These are phyloP conservation scores for Gynostemma pentaphyllum DNA, from an alignment of 306 rosid genomes.

Conservation along the genomic window DNA sequence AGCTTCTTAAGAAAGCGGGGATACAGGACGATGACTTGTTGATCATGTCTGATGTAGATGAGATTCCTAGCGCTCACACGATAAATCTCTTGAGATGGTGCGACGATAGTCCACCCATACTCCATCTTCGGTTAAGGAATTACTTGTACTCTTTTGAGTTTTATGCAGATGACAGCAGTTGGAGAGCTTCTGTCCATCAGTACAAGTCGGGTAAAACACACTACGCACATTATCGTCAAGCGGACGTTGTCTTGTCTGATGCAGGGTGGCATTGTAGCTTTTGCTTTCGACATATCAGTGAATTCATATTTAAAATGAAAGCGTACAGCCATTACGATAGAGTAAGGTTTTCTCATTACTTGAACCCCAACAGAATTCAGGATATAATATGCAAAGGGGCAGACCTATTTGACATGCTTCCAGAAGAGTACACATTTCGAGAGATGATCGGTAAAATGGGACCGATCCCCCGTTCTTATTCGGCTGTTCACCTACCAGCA, in stretches of 20 bases:
- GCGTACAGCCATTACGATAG: conserved; percentile 76
- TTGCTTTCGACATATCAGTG: conserved; percentile 58
- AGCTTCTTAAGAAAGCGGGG: conserved; percentile 56
- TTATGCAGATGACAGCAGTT: conserved; percentile 46
- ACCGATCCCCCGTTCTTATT: conserved; percentile 64
- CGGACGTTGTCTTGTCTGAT: conserved; percentile 46
- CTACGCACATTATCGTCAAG: conserved; percentile 63
- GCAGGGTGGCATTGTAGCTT: conserved; percentile 91
- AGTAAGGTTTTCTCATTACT: conserved; percentile 60
- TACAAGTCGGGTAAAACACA: conserved; percentile 45
- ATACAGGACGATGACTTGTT: conserved; percentile 68
- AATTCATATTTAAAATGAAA: conserved; percentile 73
- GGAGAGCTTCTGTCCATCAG: conserved; percentile 66
- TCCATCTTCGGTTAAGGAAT: conserved; percentile 62
- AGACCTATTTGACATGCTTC: conserved; percentile 79
- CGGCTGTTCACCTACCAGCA: conserved; percentile 76
- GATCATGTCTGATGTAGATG: conserved; percentile 89
- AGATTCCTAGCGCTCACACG: conserved; percentile 88
- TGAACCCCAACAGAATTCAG: conserved; percentile 55
- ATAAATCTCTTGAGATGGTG: conserved; percentile 86
- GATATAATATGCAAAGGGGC: conserved; percentile 58
- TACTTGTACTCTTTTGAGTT: conserved; percentile 77
- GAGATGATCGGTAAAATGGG: conserved; percentile 84
- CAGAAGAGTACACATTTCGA: conserved; percentile 73
- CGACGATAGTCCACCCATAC: conserved; percentile 44